Percentiles rank a stretch among this genome's conserved stretches.
Evolutionary conservation across 805 yeast genomes (phyloP).

Genomic region (Candida loeiensis): DNA sequence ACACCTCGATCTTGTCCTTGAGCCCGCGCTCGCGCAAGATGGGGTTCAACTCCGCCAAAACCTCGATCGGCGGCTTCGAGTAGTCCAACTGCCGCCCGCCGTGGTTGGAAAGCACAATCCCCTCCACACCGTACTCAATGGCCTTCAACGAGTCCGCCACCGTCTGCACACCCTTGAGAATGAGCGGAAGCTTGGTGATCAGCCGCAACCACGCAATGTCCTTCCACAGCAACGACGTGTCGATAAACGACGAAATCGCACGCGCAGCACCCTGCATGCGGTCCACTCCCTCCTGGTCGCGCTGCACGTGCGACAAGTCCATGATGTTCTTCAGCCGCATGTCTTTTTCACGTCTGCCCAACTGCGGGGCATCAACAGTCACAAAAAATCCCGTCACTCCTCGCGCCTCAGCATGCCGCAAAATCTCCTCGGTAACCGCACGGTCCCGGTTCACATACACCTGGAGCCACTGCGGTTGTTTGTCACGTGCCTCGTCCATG

Average conservation of each 20-base stretch:
- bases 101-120: slow-evolving; percentile 67
- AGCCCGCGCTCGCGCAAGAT: slow-evolving; percentile 39
- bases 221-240: slow-evolving; percentile 36
- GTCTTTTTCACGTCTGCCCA: slow-evolving; percentile 54
- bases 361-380: slow-evolving; percentile 53
- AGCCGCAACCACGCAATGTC: slow-evolving; percentile 39
- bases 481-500: slow-evolving; percentile 59
- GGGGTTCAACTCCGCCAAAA: slow-evolving; percentile 53
- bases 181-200: slow-evolving; percentile 38
- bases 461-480: slow-evolving; percentile 48
- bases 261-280: slow-evolving; percentile 23
- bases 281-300: slow-evolving; percentile 29
- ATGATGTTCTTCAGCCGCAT: slow-evolving; percentile 32
- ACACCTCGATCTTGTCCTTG: slow-evolving; percentile 55
- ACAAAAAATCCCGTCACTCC: slow-evolving; percentile 48
- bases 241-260: slow-evolving; percentile 41
- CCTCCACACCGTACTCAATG: slow-evolving; percentile 54
- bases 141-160: slow-evolving; percentile 64
- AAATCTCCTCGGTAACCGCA: slow-evolving; percentile 23
- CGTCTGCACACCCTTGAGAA: slow-evolving; percentile 61
- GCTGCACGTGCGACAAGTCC: slow-evolving; percentile 23
- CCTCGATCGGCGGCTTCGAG: slow-evolving; percentile 58
- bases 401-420: slow-evolving; percentile 36
- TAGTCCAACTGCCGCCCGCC: slow-evolving; percentile 73
- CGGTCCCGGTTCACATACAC: slow-evolving; percentile 44